A percentile compares a stretch with the other conserved stretches of the same genome.
Conservation (phyloP, 2,329 filamentous ascomycete genomes). For the Xylaria sp. region DNA sequence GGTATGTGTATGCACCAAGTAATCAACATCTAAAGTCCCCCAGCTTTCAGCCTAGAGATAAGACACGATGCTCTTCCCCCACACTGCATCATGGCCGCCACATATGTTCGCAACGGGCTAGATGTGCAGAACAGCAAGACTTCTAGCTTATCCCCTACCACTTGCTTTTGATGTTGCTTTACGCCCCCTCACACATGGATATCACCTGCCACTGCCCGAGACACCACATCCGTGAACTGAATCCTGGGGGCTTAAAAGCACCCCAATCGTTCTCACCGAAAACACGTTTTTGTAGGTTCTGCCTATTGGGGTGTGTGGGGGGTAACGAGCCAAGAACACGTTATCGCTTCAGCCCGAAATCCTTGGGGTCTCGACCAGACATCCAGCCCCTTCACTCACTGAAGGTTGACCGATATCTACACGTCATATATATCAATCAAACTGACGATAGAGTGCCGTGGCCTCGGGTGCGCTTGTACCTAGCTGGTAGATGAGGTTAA, state of each 20-base stretch:
- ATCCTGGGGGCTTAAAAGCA: slow-evolving; percentile 3
- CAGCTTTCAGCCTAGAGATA: slow-evolving; percentile 18
- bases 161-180: slow-evolving; percentile 7
- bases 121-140: not conserved
- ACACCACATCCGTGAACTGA: slow-evolving; percentile 10
- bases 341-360: slow-evolving; percentile 18
- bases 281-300: slow-evolving; percentile 20
- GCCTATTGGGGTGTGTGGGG: slow-evolving; percentile 20
- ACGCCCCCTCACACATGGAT: not conserved
- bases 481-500: slow-evolving; percentile 11
- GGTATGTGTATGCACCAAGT: slow-evolving; percentile 4
- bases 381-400: not conserved
- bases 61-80: slow-evolving; percentile 16
- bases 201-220: slow-evolving; percentile 20
- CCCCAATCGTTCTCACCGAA: slow-evolving; percentile 25
- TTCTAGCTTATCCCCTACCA: not conserved
- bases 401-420: not conserved
- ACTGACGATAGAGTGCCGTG: slow-evolving; percentile 20
- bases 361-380: slow-evolving; percentile 1
- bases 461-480: slow-evolving; percentile 16
- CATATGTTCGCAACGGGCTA: not conserved
- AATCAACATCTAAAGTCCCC: slow-evolving; percentile 24
- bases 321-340: slow-evolving; percentile 11
- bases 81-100: not conserved
- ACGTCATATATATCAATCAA: slow-evolving; percentile 11